These are phyloP conservation scores for Plenodomus tracheiphilus DNA, from an alignment of 2,329 filamentous ascomycete genomes.

Conservation along the genomic window DNA sequence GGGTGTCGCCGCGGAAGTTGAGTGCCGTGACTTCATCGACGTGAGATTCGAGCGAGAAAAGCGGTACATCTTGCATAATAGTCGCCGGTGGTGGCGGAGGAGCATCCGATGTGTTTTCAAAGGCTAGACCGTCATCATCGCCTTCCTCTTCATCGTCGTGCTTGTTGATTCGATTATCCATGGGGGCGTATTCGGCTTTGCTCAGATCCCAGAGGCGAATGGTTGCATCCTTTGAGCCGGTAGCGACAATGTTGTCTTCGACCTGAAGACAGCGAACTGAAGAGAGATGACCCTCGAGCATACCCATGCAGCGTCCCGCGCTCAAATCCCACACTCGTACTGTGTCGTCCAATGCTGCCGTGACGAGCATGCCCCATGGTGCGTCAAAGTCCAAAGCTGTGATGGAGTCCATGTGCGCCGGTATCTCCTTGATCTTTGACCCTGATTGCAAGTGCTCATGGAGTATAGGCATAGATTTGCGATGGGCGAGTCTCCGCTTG, in stretches of 20 bases:
- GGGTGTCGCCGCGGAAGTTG: slow-evolving; percentile 83
- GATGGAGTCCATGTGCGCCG: slow-evolving; percentile 84
- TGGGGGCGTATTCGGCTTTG: slow-evolving; percentile 79
- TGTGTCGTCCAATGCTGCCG: slow-evolving; percentile 88
- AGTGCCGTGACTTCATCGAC: slow-evolving; percentile 93
- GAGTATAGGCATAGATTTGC: slow-evolving; percentile 89
- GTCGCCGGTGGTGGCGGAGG: slow-evolving; percentile 69
- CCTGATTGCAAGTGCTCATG: slow-evolving; percentile 95
- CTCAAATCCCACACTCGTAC: slow-evolving; percentile 97
- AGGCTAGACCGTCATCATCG: slow-evolving; percentile 65
- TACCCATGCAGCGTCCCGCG: slow-evolving; percentile 85
- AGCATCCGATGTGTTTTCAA: slow-evolving; percentile 72
- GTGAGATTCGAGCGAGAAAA: slow-evolving; percentile 88
- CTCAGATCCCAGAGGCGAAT: slow-evolving; percentile 95
- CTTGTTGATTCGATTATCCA: slow-evolving; percentile 57
- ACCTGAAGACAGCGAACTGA: slow-evolving; percentile 92
- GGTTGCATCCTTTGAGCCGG: slow-evolving; percentile 91
- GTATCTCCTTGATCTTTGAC: slow-evolving; percentile 82
- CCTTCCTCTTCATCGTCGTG: slow-evolving; percentile 50
- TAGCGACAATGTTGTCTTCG: slow-evolving; percentile 92
- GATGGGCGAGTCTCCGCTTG: slow-evolving; percentile 60
- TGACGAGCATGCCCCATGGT: slow-evolving; percentile 95
- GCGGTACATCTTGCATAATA: slow-evolving; percentile 84
- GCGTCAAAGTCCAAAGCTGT: slow-evolving; percentile 94
- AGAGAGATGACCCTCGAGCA: slow-evolving; percentile 90